Percentiles rank a stretch among this genome's conserved stretches.
phyloP scores from a whole-genome alignment of 306 rosid genomes.

The Oxytropis ochrocephala region DNA sequence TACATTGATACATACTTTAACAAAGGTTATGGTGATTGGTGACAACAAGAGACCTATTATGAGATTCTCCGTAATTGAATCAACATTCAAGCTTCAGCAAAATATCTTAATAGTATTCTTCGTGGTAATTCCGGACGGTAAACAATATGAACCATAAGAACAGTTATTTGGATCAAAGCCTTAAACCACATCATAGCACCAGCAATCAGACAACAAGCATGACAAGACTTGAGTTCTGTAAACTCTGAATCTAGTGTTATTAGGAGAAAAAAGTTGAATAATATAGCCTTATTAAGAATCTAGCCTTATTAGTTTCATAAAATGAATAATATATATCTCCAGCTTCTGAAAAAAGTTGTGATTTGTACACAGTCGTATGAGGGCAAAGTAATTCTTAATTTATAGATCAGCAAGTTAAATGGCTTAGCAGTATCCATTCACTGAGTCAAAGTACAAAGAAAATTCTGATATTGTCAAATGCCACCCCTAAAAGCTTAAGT shows the following conservation, averaged over 20 bases:
- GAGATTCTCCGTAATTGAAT: neutral
- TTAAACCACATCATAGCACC: slow-evolving; percentile 14
- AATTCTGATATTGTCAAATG: neutral
- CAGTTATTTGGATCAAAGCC: neutral
- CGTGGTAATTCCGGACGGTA: neutral
- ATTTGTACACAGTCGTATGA: neutral
- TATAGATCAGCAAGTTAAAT: slow-evolving; percentile 2
- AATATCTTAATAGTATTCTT: neutral
- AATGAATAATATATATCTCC: neutral
- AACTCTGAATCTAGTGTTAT: neutral
- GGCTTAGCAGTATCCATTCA: neutral
- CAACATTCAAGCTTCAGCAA: slow-evolving; percentile 5
- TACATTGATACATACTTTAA: neutral
- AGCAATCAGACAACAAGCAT: neutral
- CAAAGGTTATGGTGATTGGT: slow-evolving; percentile 4
- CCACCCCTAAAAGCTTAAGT: neutral
- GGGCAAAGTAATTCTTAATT: slow-evolving; percentile 4
- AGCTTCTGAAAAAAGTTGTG: neutral
- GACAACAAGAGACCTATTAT: neutral
- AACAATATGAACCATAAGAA: neutral
- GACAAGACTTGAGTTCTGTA: neutral
- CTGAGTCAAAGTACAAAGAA: neutral
- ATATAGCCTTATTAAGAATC: neutral
- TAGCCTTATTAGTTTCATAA: neutral
- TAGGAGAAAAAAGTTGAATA: too few relatives aligned